Evolutionary conservation across 371 early-diverging fungal species (phyloP), one percentile per base, ranked within the genome.

Genomic region (Mortierella sp.): DNA sequence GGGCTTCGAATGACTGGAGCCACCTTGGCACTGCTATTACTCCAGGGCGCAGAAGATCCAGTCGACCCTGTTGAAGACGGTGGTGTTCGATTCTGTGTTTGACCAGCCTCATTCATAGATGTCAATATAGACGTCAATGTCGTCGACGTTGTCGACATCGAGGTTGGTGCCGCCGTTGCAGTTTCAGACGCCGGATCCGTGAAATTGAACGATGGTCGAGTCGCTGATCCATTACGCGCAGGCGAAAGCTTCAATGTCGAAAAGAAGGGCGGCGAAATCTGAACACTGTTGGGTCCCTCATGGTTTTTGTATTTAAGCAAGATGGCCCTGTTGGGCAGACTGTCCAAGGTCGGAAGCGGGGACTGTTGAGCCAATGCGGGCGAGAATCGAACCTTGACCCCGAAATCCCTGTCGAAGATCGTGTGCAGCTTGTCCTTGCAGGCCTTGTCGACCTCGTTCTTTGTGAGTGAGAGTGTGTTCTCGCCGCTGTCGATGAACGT

Each of bases 341-440:
- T 74, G 59, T 79, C 80, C 46, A 83, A n/a, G 9, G 81, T 81
- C 6, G 77, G 81, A 3, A 80, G 69, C 0, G 81, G 85, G 11
- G 81, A 81, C 37, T 80, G 81, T 69, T 72, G 74, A 24, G 81
- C 81, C 28, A 81, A 51, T 19, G 81, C 81, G 5, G 81, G 85
- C 4, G 73, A 57, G 53, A 84, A 81, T 14, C 70, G 37, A 50
- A 80, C 81, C 16, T 54, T 54, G 67, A 88, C 71, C 9, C 64
- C 48, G 26, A 89, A 89, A 21, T 79, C 75, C 67, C 59, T 77
- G 72, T 85, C 87, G 76, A 89, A 90, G 24, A 73, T 43, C 4
- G 80, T 71, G 55, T 82, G 82, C 24, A 77, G 69, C 53, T 88
- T 90, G 77, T 89, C 89, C 75, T 89, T 89, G 81, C 87, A 82